Conservation (phyloP, 352 stramenopile genomes). For the Thalassiosira allenii region DNA sequence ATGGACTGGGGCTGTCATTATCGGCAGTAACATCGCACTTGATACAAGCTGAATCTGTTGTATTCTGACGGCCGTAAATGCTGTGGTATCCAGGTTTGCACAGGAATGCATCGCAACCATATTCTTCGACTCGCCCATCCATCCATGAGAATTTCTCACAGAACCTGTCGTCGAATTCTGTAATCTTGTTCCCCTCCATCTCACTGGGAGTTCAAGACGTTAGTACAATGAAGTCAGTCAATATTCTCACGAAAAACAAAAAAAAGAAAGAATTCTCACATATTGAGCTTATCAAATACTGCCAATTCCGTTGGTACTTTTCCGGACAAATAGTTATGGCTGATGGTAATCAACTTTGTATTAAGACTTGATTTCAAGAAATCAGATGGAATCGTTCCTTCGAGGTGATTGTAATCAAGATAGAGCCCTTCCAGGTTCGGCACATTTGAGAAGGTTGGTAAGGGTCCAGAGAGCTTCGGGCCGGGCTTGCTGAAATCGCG, state of each 20-base stretch:
- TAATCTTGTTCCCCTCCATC: slow-evolving; percentile 71
- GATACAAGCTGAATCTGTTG: slow-evolving; percentile 54
- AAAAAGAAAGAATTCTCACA: too few relatives aligned
- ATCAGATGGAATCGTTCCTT: slow-evolving; percentile 58
- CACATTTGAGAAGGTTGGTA: slow-evolving; percentile 70
- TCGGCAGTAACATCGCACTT: slow-evolving; percentile 53
- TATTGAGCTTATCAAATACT: slow-evolving; percentile 57
- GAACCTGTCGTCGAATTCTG: slow-evolving; percentile 56
- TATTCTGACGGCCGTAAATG: slow-evolving; percentile 64
- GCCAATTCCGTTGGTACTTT: slow-evolving; percentile 49
- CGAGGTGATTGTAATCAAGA: slow-evolving; percentile 72
- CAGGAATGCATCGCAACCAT: slow-evolving; percentile 66
- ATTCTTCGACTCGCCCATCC: slow-evolving; percentile 48
- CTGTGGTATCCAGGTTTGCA: slow-evolving; percentile 53
- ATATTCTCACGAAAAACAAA: too few relatives aligned
- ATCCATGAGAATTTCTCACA: slow-evolving; percentile 62
- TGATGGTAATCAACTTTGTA: slow-evolving; percentile 64
- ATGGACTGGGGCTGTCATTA: slow-evolving; percentile 56
- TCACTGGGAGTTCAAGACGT: too few relatives aligned
- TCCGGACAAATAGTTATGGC: slow-evolving; percentile 63
- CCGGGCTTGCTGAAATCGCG: slow-evolving; percentile 44
- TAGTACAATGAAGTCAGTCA: too few relatives aligned
- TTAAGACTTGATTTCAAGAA: slow-evolving; percentile 63
- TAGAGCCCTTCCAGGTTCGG: slow-evolving; percentile 69
- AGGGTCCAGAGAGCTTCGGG: slow-evolving; percentile 58